phyloP scores from a whole-genome alignment of 2,329 filamentous ascomycete species.

The Fusarium beomiforme region DNA sequence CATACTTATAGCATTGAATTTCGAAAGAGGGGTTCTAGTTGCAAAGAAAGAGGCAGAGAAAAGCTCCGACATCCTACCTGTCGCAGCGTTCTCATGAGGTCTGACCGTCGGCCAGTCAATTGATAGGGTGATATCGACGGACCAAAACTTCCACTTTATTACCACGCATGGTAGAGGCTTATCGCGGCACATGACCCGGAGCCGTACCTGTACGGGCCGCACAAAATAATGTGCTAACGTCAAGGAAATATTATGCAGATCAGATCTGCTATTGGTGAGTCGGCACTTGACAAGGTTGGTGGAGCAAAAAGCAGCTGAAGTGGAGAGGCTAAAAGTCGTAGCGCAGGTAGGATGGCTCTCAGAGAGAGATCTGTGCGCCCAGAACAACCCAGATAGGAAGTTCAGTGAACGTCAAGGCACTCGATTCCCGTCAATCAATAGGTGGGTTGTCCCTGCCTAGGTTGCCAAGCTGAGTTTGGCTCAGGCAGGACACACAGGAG shows the following conservation, averaged over 20 bases:
- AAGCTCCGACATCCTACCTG: background rate
- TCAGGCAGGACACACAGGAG: background rate
- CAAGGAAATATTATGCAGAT: slow-evolving; percentile 3
- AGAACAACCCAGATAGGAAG: slow-evolving; percentile 18
- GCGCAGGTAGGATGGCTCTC: slow-evolving; percentile 2
- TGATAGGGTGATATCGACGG: background rate
- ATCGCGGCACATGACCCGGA: background rate
- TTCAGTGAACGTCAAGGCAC: slow-evolving; percentile 29
- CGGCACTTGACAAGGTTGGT: slow-evolving; percentile 20
- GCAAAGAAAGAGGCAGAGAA: background rate
- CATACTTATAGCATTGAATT: background rate
- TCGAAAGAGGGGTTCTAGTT: background rate
- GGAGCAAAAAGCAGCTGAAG: slow-evolving; percentile 13
- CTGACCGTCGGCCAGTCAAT: background rate
- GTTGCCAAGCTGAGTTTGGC: slow-evolving; percentile 22
- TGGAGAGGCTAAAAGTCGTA: slow-evolving; percentile 26
- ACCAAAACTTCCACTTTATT: background rate
- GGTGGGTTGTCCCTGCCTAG: slow-evolving; percentile 22
- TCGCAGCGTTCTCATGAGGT: background rate
- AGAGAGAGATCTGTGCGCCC: slow-evolving; percentile 25
- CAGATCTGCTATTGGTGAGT: slow-evolving; percentile 9
- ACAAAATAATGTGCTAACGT: background rate
- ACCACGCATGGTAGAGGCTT: background rate
- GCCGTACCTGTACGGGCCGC: background rate
- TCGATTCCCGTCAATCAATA: slow-evolving; percentile 36